A percentile compares a stretch with the other conserved stretches of the same genome.
Conservation (phyloP, 257 asterid species). For the Rubia yunnanensis region DNA sequence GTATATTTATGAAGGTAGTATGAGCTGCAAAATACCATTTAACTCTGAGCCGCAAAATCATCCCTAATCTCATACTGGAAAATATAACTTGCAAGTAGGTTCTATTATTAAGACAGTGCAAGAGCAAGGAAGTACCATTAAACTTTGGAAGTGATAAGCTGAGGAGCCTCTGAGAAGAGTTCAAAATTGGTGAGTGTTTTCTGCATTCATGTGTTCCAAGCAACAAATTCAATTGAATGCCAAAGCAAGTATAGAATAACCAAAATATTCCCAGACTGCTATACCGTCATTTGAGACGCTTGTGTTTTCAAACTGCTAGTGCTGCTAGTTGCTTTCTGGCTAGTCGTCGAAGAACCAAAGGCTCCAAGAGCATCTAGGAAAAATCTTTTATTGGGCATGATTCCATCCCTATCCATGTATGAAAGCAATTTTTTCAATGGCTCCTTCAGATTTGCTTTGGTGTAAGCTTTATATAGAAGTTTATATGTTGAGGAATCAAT, state of each 20-base stretch:
- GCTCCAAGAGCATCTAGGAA: constrained; percentile 82
- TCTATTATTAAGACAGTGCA: background rate
- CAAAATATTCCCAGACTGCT: background rate
- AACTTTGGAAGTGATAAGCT: background rate
- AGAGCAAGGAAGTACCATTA: background rate
- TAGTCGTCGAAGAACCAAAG: constrained; percentile 39
- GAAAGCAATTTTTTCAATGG: constrained; percentile 42
- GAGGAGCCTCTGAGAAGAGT: background rate
- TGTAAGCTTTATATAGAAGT: constrained; percentile 75
- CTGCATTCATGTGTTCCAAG: background rate
- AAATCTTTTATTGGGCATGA: constrained; percentile 73
- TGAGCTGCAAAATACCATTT: background rate
- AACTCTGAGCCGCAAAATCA: background rate
- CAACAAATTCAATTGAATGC: background rate
- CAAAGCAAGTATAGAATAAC: background rate
- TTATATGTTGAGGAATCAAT: constrained; percentile 67
- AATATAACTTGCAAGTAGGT: background rate
- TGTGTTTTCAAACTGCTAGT: constrained; percentile 12
- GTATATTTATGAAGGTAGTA: background rate
- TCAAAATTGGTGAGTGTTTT: background rate
- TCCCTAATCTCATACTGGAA: constrained; percentile 2
- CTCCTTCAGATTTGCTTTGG: constrained; percentile 80
- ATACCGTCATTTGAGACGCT: constrained; percentile 18
- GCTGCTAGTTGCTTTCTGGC: constrained; percentile 28
- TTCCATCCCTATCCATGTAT: constrained; percentile 79